These are phyloP conservation scores for Globisporangium recalcitrans DNA, from an alignment of 352 stramenopile species.

Conservation along the genomic window DNA sequence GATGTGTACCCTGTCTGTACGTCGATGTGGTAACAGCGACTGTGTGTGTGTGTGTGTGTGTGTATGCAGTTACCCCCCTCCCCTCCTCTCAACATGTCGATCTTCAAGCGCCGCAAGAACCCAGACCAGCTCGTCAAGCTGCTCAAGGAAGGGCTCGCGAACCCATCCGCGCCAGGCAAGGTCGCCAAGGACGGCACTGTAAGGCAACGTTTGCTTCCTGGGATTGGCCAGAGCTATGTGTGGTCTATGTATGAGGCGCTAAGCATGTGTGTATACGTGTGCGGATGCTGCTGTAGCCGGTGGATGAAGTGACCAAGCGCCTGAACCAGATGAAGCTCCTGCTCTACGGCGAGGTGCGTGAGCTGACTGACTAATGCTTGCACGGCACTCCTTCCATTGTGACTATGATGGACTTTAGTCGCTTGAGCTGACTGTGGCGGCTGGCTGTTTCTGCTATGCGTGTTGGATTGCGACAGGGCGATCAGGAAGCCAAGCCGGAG, in stretches of 20 bases:
- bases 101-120: slow-evolving; percentile 75
- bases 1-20: not conserved
- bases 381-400: too few species aligned
- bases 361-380: too few species aligned
- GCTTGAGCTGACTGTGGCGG: too few species aligned
- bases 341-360: slow-evolving; percentile 68
- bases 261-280: too few species aligned
- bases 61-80: not conserved
- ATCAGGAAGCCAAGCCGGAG: slow-evolving; percentile 71
- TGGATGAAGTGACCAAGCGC: slow-evolving; percentile 76
- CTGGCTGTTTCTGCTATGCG: too few species aligned
- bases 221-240: not conserved
- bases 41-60: not conserved
- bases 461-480: slow-evolving; percentile 30
- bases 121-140: slow-evolving; percentile 80
- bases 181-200: slow-evolving; percentile 47
- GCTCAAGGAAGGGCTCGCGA: slow-evolving; percentile 63
- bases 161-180: slow-evolving; percentile 44
- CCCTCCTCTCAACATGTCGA: slow-evolving; percentile 35
- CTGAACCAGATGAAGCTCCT: slow-evolving; percentile 83
- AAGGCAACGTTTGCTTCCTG: not conserved
- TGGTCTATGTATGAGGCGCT: too few species aligned
- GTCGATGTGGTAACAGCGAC: not conserved
- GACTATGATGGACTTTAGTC: too few species aligned
- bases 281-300: slow-evolving; percentile 18